These are phyloP conservation scores for Peribolospora baueri DNA, from an alignment of 768 basidiomycete genomes.

Conservation along the genomic window DNA sequence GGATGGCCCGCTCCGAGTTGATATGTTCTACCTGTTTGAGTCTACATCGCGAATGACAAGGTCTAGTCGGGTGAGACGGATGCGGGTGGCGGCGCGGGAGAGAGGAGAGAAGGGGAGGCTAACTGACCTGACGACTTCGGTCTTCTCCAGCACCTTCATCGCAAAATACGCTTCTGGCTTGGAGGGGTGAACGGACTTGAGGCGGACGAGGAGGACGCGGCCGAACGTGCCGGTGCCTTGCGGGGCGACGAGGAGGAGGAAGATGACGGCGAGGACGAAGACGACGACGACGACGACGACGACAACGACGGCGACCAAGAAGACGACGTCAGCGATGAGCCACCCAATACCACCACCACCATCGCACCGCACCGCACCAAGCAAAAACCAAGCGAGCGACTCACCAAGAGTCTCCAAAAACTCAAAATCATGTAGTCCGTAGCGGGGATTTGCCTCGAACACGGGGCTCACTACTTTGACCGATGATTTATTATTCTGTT, in stretches of 20 bases:
- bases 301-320: too few species aligned
- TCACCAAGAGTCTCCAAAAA: too few species aligned
- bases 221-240: constrained; percentile 95
- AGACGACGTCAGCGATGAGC: too few species aligned
- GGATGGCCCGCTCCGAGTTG: constrained; percentile 81
- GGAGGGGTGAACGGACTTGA: constrained; percentile 25
- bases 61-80: constrained; percentile 5
- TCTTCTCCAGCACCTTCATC: constrained; percentile 69
- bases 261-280: too few species aligned
- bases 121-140: constrained; percentile 40
- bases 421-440: too few species aligned
- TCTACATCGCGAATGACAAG: constrained; percentile 14
- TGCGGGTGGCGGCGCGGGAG: neutral
- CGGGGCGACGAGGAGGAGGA: constrained; percentile 12
- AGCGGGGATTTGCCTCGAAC: too few species aligned
- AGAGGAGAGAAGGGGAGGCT: neutral
- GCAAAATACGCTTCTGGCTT: constrained; percentile 43
- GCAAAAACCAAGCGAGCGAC: too few species aligned
- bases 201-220: constrained; percentile 68
- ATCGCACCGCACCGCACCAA: too few species aligned
- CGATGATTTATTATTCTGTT: too few species aligned
- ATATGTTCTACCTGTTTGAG: constrained; percentile 95
- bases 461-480: too few species aligned
- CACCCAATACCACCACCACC: too few species aligned
- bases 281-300: too few species aligned